These are phyloP conservation scores for Sistotremastrum suecicum DNA, from an alignment of 768 basidiomycete genomes.

Conservation along the genomic window DNA sequence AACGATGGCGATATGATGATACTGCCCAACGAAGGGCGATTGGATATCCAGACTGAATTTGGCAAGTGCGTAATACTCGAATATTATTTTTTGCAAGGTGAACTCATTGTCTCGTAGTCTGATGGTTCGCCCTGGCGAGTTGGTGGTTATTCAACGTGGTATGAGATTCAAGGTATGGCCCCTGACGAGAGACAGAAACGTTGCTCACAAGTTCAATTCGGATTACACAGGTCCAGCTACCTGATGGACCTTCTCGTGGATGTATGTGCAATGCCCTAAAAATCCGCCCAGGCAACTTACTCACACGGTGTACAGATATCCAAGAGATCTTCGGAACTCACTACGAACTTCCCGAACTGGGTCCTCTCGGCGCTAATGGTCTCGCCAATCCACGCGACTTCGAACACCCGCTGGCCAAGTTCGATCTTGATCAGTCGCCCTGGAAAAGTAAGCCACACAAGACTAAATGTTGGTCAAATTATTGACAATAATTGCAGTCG, in stretches of 20 bases:
- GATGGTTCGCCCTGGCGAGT: conserved; percentile 51
- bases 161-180: conserved; percentile 47
- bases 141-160: conserved; percentile 51
- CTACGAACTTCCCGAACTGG: conserved; percentile 49
- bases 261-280: conserved; percentile 23
- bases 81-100: background rate
- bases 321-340: conserved; percentile 52
- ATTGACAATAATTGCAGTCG: conserved; percentile 16
- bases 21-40: conserved; percentile 46
- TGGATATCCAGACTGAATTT: conserved; percentile 59
- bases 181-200: too few relatives aligned
- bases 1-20: conserved; percentile 57
- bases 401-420: conserved; percentile 46
- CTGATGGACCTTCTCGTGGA: conserved; percentile 47
- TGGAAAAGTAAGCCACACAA: conserved; percentile 34
- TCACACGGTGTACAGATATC: conserved; percentile 26
- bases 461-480: background rate
- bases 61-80: conserved; percentile 32
- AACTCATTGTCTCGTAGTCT: conserved; percentile 20
- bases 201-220: too few relatives aligned
- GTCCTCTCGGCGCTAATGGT: conserved; percentile 50
- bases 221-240: conserved; percentile 34
- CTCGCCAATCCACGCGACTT: conserved; percentile 57
- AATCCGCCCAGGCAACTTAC: background rate
- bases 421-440: conserved; percentile 47